Evolutionary conservation across 2,329 filamentous ascomycete genomes (phyloP), one percentile per base, ranked within the genome.

Genomic region (Delphinella strobiligena): DNA sequence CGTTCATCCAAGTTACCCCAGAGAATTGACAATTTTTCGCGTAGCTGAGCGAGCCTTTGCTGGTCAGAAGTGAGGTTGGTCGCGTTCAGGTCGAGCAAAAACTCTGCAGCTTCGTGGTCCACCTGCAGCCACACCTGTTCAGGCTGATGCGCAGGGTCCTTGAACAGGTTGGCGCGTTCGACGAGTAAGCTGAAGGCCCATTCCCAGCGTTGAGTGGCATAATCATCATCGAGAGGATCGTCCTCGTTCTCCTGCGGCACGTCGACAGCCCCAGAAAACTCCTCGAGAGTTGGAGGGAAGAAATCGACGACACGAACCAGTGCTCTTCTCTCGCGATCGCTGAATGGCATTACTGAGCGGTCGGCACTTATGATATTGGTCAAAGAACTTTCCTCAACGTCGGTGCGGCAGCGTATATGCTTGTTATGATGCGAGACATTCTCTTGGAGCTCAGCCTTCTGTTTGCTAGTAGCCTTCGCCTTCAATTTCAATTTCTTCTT

Each of bases 1-100:
- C 64, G 58, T 54, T 93, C 85, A 53, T 88, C 78, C 1, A 95
- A 66, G 45, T 94, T 75, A 1, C 89, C 89, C 88, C 89, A 96
- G 1, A 95, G 66, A 27, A 75, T 63, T 54, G 80, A 89, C 40
- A 95, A 66, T 49, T 73, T 78, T 49, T 93, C 75, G 37, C 75
- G 72, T 4, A 95, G 61, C 5, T 56, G 46, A 3, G 51, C 54
- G 1, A 91, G 61, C 1, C 61, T 52, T 0, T 56, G 37, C 2
- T 59, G 49, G 33, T 81, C 62, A n/a, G 59, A 54, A 15, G 68
- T 70, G 24, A 94, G 67, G 56, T 27, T 12, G 7, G 22, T 27
- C 31, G 79, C 69, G 48, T 72, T 61, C 31, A 78, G 69, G 48
- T 72, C 61, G 8, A 82, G 59, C 11, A 83, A 59, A 51, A 62